Base-by-base conservation (phyloP, 179 eudicot genomes). In the Drosera spatulata region DNA sequence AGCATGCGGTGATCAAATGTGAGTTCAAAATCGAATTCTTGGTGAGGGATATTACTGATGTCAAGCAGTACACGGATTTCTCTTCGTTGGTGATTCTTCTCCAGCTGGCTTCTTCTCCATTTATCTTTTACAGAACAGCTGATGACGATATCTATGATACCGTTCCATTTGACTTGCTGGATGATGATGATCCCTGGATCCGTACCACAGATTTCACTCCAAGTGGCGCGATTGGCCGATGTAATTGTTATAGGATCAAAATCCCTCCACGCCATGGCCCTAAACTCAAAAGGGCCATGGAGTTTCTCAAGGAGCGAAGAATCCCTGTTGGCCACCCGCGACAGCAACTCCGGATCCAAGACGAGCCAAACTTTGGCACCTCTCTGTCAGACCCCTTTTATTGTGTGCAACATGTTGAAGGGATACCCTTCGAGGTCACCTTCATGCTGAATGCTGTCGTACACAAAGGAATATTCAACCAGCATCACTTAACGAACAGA, bases 131-230 rank as follows among this genome's bases (percentile, higher is more conserved):
- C 58, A 76, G 99, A 69, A 89, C 93, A 8, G 99, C 95, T 2
- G 93, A 89, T 68, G 99, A 93, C 53, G 96, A 93, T 59, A 77
- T 93, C 50, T 73, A 66, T 58, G 80, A 55, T 37, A 59, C 91
- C 0, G 81, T 77, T 58, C 82, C 96, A 1, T 84, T 66, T 67
- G 86, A 84, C 66, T 56, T 86, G 65, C 71, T 93, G 60, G 99
- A 93, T 53, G 99, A 93, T 53, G 96, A 93, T 68, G 99, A 93
- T 73, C 96, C 96, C 37, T 89, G 97, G 97, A 86, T 90, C 41
- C 74, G 97, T 40, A 89, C 93, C 10, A 81, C 79, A 1, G 99
- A 93, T 78, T 84, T 89, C 70, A 84, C 90, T 0, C 70, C 73
- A 0, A 70, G 80, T 65, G 93, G 93, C 41, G 85, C 88, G 9